A percentile compares a stretch with the other conserved stretches of the same genome.
phyloP scores from a whole-genome alignment of 2,329 filamentous ascomycete genomes.

The Venturia asperata region DNA sequence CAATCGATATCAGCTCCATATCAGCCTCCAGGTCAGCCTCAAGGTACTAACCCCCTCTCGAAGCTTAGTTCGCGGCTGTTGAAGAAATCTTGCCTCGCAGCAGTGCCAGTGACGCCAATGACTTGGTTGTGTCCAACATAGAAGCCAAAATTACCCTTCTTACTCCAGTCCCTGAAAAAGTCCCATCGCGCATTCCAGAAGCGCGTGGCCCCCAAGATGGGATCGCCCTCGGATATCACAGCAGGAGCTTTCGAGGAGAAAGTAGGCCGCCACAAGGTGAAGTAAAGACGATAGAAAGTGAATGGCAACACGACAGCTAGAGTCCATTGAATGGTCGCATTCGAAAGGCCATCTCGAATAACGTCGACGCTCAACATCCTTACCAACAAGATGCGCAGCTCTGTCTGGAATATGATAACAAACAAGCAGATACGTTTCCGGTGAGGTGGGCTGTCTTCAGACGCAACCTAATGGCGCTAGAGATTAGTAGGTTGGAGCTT shows the following conservation, averaged over 20 bases:
- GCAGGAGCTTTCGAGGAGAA: background rate
- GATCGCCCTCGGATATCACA: background rate
- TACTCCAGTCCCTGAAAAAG: constrained; percentile 32
- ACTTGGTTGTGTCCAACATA: constrained; percentile 41
- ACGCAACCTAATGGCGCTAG: background rate
- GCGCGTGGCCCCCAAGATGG: background rate
- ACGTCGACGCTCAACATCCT: background rate
- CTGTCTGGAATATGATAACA: background rate
- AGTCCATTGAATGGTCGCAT: background rate
- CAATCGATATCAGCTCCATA: background rate
- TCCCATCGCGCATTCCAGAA: constrained; percentile 15
- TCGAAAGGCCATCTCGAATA: background rate
- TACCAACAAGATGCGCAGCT: background rate
- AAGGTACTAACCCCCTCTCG: constrained; percentile 40
- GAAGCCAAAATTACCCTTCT: constrained; percentile 42
- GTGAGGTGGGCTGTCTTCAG: background rate
- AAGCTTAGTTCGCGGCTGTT: constrained; percentile 42
- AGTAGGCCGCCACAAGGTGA: background rate
- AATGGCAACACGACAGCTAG: background rate
- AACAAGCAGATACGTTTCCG: background rate
- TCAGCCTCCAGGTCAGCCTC: constrained; percentile 19
- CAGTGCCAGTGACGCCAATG: constrained; percentile 40
- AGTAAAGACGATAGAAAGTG: background rate
- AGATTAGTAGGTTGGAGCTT: background rate
- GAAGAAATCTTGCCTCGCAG: constrained; percentile 39